Percentiles rank a stretch among this genome's conserved stretches.
phyloP scores from a whole-genome alignment of 257 asterid genomes.

The Datura wrightii region DNA sequence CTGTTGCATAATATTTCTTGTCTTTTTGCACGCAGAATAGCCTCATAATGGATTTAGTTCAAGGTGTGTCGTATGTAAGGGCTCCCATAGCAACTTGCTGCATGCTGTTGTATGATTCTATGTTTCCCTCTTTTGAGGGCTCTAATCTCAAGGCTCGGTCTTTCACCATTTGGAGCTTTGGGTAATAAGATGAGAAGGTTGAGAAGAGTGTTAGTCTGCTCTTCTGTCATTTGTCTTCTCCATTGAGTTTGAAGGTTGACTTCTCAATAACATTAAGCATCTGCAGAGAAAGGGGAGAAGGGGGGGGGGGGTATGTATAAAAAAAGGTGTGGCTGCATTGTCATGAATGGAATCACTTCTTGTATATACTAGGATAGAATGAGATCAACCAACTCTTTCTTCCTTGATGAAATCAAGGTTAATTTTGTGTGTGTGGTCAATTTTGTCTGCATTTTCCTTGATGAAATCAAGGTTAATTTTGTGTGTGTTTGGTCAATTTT shows the following conservation, averaged over 20 bases:
- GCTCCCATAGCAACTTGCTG: conserved; percentile 19
- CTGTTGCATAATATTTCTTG: background rate
- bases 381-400: background rate
- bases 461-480: background rate
- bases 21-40: background rate
- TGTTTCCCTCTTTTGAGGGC: conserved; percentile 14
- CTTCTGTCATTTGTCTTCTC: conserved; percentile 24
- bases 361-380: conserved; percentile 19
- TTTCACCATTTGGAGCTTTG: conserved; percentile 15
- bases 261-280: conserved; percentile 2
- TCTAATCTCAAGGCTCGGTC: conserved; percentile 12
- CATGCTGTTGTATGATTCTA: background rate
- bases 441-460: background rate
- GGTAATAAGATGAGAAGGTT: background rate
- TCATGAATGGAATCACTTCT: background rate
- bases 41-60: conserved; percentile 25
- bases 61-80: conserved; percentile 4
- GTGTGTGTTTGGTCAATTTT: background rate
- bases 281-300: background rate
- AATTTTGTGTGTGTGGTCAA: background rate
- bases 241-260: conserved; percentile 22
- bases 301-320: background rate
- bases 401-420: background rate
- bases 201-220: background rate
- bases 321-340: background rate